Evolutionary conservation across 306 rosid genomes (phyloP).

Genomic region (Argentina anserina): DNA sequence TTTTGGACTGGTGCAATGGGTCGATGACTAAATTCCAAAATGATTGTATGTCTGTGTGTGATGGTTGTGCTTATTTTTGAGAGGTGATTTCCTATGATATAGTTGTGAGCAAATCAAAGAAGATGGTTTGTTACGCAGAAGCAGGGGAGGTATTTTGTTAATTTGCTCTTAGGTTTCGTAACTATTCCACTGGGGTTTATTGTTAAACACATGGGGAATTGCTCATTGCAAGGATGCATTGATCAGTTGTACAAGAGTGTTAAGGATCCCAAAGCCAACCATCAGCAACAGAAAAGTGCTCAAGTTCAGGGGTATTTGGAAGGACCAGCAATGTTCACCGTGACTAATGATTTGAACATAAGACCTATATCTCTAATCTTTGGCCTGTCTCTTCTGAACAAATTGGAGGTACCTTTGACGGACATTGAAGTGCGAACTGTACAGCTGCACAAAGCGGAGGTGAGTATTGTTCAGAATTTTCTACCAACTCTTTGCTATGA

Average conservation of each 20-base stretch:
- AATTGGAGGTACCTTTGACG: background rate
- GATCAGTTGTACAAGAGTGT: conserved; percentile 14
- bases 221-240: conserved; percentile 3
- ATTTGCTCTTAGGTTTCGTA: conserved; percentile 3
- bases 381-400: background rate
- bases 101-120: too few relatives aligned
- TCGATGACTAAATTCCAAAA: too few relatives aligned
- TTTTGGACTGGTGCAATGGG: too few relatives aligned
- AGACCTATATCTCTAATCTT: background rate
- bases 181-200: conserved; percentile 15
- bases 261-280: background rate
- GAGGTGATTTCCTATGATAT: too few relatives aligned
- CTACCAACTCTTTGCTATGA: background rate
- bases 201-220: background rate
- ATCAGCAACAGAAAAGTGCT: background rate
- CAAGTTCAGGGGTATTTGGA: background rate
- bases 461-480: background rate
- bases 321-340: background rate
- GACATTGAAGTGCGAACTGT: background rate
- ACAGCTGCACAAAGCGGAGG: background rate
- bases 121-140: too few relatives aligned
- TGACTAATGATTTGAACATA: background rate
- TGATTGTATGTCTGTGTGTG: too few relatives aligned
- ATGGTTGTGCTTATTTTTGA: too few relatives aligned
- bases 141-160: background rate